Conservation (phyloP, 148 eudicot genomes). For the Nyssa sinensis region DNA sequence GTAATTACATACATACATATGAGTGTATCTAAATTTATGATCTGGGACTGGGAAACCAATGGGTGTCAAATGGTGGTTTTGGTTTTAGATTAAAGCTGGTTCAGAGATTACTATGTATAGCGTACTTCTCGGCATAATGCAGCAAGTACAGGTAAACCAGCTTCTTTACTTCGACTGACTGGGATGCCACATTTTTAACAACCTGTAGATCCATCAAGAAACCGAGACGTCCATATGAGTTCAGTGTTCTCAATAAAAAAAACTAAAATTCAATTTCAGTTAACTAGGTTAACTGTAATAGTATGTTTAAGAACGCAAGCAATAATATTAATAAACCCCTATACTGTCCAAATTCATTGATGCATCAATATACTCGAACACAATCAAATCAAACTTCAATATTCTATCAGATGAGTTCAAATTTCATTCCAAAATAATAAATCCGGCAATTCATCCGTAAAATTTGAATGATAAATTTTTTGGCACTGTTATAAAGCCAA, state of each 20-base stretch:
- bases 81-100: neutral
- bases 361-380: neutral
- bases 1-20: neutral
- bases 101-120: constrained; percentile 11
- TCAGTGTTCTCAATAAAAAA: constrained; percentile 6
- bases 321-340: neutral
- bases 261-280: neutral
- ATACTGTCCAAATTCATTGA: neutral
- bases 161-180: constrained; percentile 95
- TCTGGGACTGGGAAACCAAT: too few relatives aligned
- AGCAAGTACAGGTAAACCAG: constrained; percentile 90
- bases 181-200: constrained; percentile 96
- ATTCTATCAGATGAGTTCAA: neutral
- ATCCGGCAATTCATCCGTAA: too few relatives aligned
- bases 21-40: neutral
- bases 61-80: neutral
- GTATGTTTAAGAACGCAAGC: neutral
- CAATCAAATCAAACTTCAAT: neutral
- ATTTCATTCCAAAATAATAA: neutral
- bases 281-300: neutral
- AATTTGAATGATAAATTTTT: neutral
- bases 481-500: neutral
- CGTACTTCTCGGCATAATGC: constrained; percentile 99
- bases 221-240: constrained; percentile 18
- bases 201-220: constrained; percentile 50